Base-by-base conservation (phyloP, 371 early-diverging fungal genomes). In the Zopfochytrium polystomum region DNA sequence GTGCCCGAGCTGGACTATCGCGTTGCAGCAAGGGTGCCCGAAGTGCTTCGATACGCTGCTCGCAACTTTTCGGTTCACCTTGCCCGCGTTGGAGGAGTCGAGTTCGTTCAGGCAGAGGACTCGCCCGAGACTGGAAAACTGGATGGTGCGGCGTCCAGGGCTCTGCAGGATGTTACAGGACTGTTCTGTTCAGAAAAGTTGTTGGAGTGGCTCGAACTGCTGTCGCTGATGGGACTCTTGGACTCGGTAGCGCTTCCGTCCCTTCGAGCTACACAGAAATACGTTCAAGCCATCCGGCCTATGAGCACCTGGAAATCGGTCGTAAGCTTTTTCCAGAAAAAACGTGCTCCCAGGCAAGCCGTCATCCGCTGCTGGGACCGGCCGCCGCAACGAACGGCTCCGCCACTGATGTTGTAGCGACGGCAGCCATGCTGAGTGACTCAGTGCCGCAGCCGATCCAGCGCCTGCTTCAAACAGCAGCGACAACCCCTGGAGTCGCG, bases 151-250 rank as follows among this genome's bases (percentile, higher is more conserved):
- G 48, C 20, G 59, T 27, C 13, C 1, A 51, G 52, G 18, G 56
- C 67, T 18, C 18, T 59, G 9, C 45, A 58, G 34, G 56, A 46
- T 18, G 23, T 63, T 29, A 46, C 57, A 3, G 44, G 59, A 23
- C 35, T 62, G 18, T 49, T 66, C 20, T 62, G 54, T 13, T 15
- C 38, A 18, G 59, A 67, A 22, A 61, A 67, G 33, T 1, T 63
- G 46, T 31, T 67, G 62, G 62, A 62, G 32, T 67, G 67, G 67
- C n/a, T 67, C n/a, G 67, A 67, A 47, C 23, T 25, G 7, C 34
- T 63, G 32, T 57, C 58, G 3, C 38, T 66, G 56, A 47, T 66
- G 57, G 46, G 50, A 15, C 7, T 9, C 2, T 23, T 64, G 22
- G 64, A 58, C 20, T 18, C n/a, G 43, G 38, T 51, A 6, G 59